phyloP scores from a whole-genome alignment of 176 grass and related monocot genomes.

The Pontederia paniculata region DNA sequence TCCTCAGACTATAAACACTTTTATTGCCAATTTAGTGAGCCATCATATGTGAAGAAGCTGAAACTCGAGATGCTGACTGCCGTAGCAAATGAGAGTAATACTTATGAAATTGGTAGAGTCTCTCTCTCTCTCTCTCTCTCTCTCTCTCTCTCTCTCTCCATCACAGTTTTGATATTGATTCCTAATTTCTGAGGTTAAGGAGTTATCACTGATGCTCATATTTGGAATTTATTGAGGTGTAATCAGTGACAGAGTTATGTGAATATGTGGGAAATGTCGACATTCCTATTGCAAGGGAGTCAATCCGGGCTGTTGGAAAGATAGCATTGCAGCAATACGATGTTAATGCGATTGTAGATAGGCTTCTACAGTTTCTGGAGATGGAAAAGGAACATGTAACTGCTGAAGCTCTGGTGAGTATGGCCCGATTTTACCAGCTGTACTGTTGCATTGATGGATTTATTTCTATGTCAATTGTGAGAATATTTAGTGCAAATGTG shows the following conservation, averaged over 20 bases:
- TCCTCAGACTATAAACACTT: conserved; percentile 98
- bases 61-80: conserved; percentile 99
- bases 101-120: conserved; percentile 84
- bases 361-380: conserved; percentile 99
- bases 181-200: too few species aligned
- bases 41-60: conserved; percentile 95
- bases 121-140: conserved; percentile 1
- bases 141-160: too few species aligned
- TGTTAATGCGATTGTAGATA: conserved; percentile 95
- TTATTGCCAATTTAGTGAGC: conserved; percentile 97
- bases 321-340: conserved; percentile 98
- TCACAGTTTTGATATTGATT: too few species aligned
- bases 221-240: not conserved
- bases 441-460: not conserved
- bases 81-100: conserved; percentile 99
- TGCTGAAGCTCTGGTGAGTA: conserved; percentile 87
- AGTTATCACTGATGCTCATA: too few species aligned
- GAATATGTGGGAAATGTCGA: conserved; percentile 99
- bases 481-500: not conserved
- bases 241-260: conserved; percentile 87
- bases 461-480: not conserved
- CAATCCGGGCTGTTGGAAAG: conserved; percentile 96
- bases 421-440: not conserved
- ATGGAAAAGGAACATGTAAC: conserved; percentile 99
- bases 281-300: conserved; percentile 86